Evolutionary conservation across 2,329 filamentous ascomycete genomes (phyloP), one percentile per base, ranked within the genome.

Genomic region (Phaeoacremonium minimum): DNA sequence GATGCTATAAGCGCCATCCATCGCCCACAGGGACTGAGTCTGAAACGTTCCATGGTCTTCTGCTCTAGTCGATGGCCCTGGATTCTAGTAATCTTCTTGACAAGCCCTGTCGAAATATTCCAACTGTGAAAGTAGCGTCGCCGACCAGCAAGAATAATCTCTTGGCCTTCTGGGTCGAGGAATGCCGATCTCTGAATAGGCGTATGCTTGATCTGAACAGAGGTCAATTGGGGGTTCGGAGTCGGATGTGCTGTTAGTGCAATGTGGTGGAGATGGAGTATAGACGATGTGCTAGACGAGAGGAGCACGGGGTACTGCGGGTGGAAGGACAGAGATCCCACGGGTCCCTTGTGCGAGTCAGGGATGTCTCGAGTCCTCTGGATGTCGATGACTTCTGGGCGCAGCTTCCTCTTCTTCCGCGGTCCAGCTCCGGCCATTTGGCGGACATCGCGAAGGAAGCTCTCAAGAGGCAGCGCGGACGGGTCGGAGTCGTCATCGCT

Each of bases 51-150:
- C 88, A 96, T 96, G 28, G 78, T 85, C 50, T 82, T 85, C 60
- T 96, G 90, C 60, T 95, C 87, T 37, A 86, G 75, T 46, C 82
- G 71, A 48, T 89, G 83, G 44, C 89, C 79, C 54, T 85, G 77
- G 41, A 93, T 67, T 56, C 85, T 73, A 48, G 78, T 80, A 30
- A 95, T 77, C 63, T 95, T 95, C 52, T 91, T 85, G 33, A 98
- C 80, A 11, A 73, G 69, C 30, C 93, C 93, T 1, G 84, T 83
- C 30, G 83, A 71, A 16, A 98, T 74, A 52, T 97, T 83, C 93
- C 93, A 98, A 47, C 85, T 82, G 63, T 97, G 93, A 62, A 97
- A 96, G 67, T 89, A 97, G 45, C 82, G 82, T 33, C 93, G 80
- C 22, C 91, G 83, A 26, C 90, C 90, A 14, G 89, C 85, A 41